Evolutionary conservation across 192 early-diverging fungal genomes (phyloP).

Genomic region (Piromyces sp.): DNA sequence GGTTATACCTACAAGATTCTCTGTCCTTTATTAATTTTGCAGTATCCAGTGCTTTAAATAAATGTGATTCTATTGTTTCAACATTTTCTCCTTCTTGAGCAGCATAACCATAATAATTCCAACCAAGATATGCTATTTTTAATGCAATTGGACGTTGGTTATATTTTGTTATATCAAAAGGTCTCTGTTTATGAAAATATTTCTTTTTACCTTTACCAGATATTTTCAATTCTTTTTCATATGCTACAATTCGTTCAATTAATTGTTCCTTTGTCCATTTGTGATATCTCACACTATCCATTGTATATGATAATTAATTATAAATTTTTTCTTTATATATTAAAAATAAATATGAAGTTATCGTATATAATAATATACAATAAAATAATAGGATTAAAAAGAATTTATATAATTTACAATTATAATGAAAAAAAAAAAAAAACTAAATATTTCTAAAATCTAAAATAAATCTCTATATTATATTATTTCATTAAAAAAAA

Average conservation of each 20-base stretch:
- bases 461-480: no score
- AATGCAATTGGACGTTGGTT: constrained; percentile 63
- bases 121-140: constrained; percentile 79
- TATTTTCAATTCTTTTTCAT: neutral
- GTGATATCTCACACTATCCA: neutral
- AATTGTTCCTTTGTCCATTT: neutral
- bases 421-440: no score
- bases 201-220: constrained; percentile 3
- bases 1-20: constrained; percentile 2
- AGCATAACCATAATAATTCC: constrained; percentile 74
- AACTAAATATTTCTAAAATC: no score
- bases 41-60: constrained; percentile 64
- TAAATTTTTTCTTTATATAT: no score
- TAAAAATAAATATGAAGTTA: no score
- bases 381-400: no score
- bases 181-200: constrained; percentile 10
- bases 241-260: neutral
- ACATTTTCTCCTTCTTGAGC: constrained; percentile 36
- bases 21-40: constrained; percentile 52
- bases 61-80: constrained; percentile 55
- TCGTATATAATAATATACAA: no score
- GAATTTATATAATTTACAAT: no score
- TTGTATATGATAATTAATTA: neutral
- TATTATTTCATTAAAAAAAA: no score
- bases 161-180: constrained; percentile 65